Evolutionary conservation across 2,329 filamentous ascomycete species (phyloP), one percentile per base, ranked within the genome.

Genomic region (Alternaria panax): DNA sequence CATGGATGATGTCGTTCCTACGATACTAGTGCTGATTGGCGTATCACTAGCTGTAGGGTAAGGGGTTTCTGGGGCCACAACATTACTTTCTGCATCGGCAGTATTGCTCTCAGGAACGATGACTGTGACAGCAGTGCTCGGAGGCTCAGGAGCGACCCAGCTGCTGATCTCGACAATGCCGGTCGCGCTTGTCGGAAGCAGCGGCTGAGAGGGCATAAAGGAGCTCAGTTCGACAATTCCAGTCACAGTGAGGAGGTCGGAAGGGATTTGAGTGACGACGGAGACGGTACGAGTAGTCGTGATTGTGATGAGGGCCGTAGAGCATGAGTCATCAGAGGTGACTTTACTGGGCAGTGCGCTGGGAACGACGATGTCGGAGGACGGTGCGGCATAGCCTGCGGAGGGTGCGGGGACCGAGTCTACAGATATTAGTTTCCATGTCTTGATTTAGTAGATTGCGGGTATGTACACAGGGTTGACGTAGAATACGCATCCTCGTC

Each of bases 391-490:
- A 7, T 43, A 43, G n/a, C 14, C 46, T 9, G 34, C 14, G n/a
- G 42, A 34, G 2, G 22, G 9, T 12, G 20, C 16, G 22, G 38
- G 50, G 16, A 25, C 25, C 7, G 50, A 24, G 22, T 30, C 50
- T 52, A 8, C 12, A 24, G 14, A 24, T 52, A 1, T 52, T 3
- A 52, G 50, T 9, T 24, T 18, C 1, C 2, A 30, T 34, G 20
- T 12, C 0, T 24, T n/a, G 5, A 7, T 9, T 20, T 5, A 16
- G 12, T 16, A 22, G n/a, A 14, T 38, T 9, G n/a, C 14, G 61
- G 53, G 3, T 24, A 14, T 1, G 68, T 51, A 42, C 69, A 73
- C 4, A 38, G 50, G 70, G 82, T 75, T 36, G 81, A 77, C 72
- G 30, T 22, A 1, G 20, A n/a, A 2, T 34, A 34, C 6, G 30